A percentile compares a stretch with the other conserved stretches of the same genome.
phyloP scores from a whole-genome alignment of 2,329 filamentous ascomycete genomes.

The Podosphaera aphanis region DNA sequence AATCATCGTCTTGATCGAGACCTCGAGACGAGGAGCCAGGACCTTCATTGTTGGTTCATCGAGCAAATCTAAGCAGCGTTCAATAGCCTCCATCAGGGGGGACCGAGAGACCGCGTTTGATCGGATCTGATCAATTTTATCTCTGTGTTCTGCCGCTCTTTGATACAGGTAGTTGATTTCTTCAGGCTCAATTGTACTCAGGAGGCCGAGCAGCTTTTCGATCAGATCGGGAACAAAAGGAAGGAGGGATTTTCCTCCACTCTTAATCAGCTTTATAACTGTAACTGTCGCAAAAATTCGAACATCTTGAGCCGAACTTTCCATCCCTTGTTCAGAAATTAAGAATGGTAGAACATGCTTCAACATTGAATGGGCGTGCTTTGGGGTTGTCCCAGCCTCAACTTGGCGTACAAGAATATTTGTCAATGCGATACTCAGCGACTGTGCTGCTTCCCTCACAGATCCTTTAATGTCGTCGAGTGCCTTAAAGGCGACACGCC shows the following conservation, averaged over 20 bases:
- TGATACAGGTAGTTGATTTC: conserved; percentile 82
- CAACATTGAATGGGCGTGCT: conserved; percentile 57
- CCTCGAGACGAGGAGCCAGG: conserved; percentile 48
- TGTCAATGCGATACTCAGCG: conserved; percentile 63
- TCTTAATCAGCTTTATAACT: conserved; percentile 73
- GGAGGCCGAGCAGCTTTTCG: conserved; percentile 53
- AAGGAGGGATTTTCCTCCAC: conserved; percentile 53
- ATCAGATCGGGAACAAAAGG: conserved; percentile 66
- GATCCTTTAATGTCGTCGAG: conserved; percentile 89
- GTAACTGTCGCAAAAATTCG: conserved; percentile 64
- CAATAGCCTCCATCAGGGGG: conserved; percentile 79
- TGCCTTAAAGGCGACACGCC: conserved; percentile 69
- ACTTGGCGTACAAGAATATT: conserved; percentile 68
- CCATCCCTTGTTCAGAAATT: conserved; percentile 67
- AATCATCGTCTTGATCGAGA: conserved; percentile 62
- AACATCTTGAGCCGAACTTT: conserved; percentile 72
- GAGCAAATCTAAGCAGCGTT: conserved; percentile 64
- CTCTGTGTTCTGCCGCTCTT: conserved; percentile 63
- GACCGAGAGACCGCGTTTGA: conserved; percentile 62
- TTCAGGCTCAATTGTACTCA: conserved; percentile 76
- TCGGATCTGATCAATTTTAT: conserved; percentile 73
- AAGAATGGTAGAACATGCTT: conserved; percentile 75
- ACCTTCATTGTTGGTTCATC: conserved; percentile 57
- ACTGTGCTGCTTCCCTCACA: conserved; percentile 58
- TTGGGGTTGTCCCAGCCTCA: conserved; percentile 49